phyloP scores from a whole-genome alignment of 371 early-diverging fungal species.

The Circinella minor region DNA sequence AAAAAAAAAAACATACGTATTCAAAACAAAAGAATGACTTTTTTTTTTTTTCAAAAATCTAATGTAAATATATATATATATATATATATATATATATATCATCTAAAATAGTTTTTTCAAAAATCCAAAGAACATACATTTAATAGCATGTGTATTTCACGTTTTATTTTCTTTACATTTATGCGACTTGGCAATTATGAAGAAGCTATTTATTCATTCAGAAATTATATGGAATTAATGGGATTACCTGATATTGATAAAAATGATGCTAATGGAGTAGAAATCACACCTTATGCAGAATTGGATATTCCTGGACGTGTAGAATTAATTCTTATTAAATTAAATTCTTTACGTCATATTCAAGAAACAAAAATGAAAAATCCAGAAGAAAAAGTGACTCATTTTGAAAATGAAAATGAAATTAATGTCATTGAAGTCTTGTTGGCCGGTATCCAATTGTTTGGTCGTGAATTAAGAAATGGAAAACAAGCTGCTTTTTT shows the following conservation, averaged over 20 bases:
- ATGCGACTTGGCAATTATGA: constrained; percentile 68
- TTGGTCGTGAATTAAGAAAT: constrained; percentile 44
- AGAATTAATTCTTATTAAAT: background rate
- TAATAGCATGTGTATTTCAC: constrained; percentile 68
- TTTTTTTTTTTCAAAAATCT: no score
- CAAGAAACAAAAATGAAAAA: background rate
- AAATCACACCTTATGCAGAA: constrained; percentile 1
- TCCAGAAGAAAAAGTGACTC: background rate
- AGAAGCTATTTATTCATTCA: constrained; percentile 69
- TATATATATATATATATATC: no score
- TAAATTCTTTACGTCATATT: background rate
- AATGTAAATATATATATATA: no score
- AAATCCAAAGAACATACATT: constrained; percentile 67
- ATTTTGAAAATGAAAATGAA: constrained; percentile 4
- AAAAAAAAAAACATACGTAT: no score
- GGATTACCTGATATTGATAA: constrained; percentile 26
- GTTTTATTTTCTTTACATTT: constrained; percentile 63
- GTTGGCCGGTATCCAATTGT: constrained; percentile 49
- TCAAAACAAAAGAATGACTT: no score
- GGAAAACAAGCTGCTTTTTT: constrained; percentile 42
- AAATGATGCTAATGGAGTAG: background rate
- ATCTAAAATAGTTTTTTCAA: constrained; percentile 60
- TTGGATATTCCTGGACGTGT: background rate
- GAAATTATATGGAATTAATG: constrained; percentile 61
- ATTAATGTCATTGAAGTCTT: constrained; percentile 43